Evolutionary conservation across 2,329 filamentous ascomycete species (phyloP).

Genomic region (Aspergillus sp.): DNA sequence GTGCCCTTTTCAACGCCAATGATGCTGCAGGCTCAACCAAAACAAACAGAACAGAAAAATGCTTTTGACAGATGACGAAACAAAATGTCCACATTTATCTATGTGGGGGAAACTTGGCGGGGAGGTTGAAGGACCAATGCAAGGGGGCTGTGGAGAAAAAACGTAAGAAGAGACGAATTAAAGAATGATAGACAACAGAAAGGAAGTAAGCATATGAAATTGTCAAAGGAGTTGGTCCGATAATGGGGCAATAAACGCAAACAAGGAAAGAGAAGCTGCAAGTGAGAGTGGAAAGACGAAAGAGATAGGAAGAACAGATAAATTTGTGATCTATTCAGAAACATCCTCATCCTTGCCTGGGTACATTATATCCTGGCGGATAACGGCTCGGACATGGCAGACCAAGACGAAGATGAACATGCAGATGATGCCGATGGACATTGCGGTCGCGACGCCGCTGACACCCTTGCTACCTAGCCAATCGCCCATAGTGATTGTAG

Average conservation of each 20-base stretch:
- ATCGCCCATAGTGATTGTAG: constrained; percentile 58
- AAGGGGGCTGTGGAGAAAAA: neutral
- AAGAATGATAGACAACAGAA: neutral
- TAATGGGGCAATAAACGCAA: neutral
- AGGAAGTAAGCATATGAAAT: neutral
- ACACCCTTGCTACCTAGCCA: constrained; percentile 53
- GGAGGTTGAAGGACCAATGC: too few relatives aligned
- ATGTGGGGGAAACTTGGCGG: neutral
- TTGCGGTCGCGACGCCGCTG: constrained; percentile 54
- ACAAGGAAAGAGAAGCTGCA: neutral
- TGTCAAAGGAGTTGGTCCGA: neutral
- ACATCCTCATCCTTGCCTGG: constrained; percentile 62
- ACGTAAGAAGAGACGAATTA: neutral
- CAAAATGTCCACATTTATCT: neutral
- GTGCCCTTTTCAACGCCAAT: neutral
- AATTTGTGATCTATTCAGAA: constrained; percentile 22
- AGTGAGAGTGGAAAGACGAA: neutral
- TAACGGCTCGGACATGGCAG: constrained; percentile 52
- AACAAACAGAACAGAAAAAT: neutral
- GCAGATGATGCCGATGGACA: constrained; percentile 56
- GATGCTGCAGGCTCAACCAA: neutral
- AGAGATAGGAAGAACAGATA: neutral
- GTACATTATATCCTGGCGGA: constrained; percentile 55
- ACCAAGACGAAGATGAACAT: constrained; percentile 57
- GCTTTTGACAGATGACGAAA: neutral